phyloP scores from a whole-genome alignment of 2,329 filamentous ascomycete species.

The Aspergillus neotritici region DNA sequence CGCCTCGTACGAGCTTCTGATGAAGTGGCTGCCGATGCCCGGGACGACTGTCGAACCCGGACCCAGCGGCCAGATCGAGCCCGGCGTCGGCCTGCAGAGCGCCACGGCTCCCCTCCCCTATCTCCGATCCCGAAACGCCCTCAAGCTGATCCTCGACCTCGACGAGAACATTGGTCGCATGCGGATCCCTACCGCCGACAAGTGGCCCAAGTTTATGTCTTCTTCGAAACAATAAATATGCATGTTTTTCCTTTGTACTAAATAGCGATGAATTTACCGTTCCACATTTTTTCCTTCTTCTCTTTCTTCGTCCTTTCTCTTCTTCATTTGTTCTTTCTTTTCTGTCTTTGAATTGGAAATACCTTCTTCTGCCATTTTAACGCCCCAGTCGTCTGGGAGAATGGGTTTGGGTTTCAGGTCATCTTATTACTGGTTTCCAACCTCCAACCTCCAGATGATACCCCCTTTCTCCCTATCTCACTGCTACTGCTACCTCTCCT shows the following conservation, averaged over 20 bases:
- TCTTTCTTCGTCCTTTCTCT: constrained; percentile 8
- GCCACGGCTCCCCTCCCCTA: constrained; percentile 61
- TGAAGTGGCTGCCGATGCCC: constrained; percentile 73
- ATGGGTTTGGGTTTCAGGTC: too few species aligned
- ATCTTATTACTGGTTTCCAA: too few species aligned
- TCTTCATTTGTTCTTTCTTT: constrained; percentile 12
- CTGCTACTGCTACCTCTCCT: constrained; percentile 3
- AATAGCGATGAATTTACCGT: constrained; percentile 19
- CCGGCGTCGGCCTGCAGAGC: constrained; percentile 57
- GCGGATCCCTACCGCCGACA: constrained; percentile 48
- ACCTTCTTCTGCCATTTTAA: constrained; percentile 19
- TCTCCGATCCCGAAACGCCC: constrained; percentile 74
- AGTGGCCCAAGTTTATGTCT: constrained; percentile 35
- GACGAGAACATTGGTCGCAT: constrained; percentile 86
- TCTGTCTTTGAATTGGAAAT: constrained; percentile 13
- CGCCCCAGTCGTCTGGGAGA: too few species aligned
- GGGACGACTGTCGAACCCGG: constrained; percentile 53
- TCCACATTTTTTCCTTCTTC: constrained; percentile 11
- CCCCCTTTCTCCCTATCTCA: neutral
- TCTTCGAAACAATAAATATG: constrained; percentile 23
- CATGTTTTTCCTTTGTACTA: constrained; percentile 16
- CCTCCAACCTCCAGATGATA: constrained; percentile 7
- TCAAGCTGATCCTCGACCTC: constrained; percentile 92
- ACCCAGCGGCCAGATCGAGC: constrained; percentile 57
- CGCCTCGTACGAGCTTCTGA: constrained; percentile 87